Percentiles rank a stretch among this genome's conserved stretches.
These are phyloP conservation scores for Saccharomyces hybrid DNA, from an alignment of 1,139 yeast species.

Conservation along the genomic window DNA sequence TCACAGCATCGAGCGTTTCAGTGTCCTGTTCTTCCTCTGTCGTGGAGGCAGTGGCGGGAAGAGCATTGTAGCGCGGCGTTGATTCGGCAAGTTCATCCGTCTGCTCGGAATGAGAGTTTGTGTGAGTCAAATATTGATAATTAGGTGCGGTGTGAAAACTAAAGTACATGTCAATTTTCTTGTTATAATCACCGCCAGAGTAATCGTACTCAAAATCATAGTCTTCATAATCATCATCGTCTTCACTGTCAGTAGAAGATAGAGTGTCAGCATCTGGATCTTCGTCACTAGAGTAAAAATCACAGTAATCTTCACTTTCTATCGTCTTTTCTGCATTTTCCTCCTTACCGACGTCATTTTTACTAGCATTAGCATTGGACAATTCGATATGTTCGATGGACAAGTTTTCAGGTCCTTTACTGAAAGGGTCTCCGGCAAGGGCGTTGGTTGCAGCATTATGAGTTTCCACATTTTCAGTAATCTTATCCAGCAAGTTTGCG, in stretches of 20 bases:
- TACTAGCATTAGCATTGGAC: background rate
- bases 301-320: background rate
- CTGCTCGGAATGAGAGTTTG: background rate
- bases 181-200: background rate
- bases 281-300: background rate
- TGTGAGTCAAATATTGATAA: background rate
- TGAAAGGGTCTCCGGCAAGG: background rate
- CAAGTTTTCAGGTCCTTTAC: background rate
- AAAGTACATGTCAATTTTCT: background rate
- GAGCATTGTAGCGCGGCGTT: background rate
- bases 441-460: constrained; percentile 1
- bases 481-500: constrained; percentile 23
- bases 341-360: background rate
- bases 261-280: background rate
- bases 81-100: background rate
- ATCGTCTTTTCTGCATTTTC: background rate
- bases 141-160: background rate
- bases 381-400: background rate
- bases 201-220: background rate
- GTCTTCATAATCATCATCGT: background rate
- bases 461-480: constrained; percentile 15
- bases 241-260: background rate
- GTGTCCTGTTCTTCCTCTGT: background rate
- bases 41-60: background rate
- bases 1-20: background rate